phyloP scores from a whole-genome alignment of 176 grass and related monocot species.

The Oryza brachyantha region DNA sequence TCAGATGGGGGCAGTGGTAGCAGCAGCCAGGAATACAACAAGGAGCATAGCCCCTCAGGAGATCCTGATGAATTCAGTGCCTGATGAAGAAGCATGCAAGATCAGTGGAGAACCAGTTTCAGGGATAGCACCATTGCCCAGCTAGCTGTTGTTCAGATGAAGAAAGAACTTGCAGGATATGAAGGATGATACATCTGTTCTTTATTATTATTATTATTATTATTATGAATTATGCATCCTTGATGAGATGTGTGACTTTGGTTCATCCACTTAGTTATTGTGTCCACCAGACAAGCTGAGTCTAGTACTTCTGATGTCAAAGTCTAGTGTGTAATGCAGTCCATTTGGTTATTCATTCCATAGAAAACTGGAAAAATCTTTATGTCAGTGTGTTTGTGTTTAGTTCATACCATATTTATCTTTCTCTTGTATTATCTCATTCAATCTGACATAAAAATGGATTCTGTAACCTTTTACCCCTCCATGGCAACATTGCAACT shows the following conservation, averaged over 20 bases:
- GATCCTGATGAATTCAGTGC: constrained; percentile 31
- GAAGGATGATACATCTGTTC: not conserved
- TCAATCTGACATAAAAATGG: too few relatives aligned
- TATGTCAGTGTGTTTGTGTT: not conserved
- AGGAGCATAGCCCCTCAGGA: not conserved
- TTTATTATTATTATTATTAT: too few relatives aligned
- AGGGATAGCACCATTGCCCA: constrained; percentile 1
- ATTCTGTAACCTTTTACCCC: not conserved
- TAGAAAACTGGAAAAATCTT: not conserved
- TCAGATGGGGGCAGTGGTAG: constrained; percentile 28
- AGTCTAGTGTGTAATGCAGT: not conserved
- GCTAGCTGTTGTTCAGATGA: constrained; percentile 39
- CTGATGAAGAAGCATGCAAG: constrained; percentile 39
- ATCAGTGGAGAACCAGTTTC: constrained; percentile 27
- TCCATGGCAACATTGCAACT: not conserved
- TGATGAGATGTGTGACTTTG: constrained; percentile 38
- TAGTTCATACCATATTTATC: not conserved
- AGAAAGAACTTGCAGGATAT: not conserved
- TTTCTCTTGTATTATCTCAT: not conserved
- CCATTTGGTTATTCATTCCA: not conserved
- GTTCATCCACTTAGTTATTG: constrained; percentile 31
- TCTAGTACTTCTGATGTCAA: not conserved
- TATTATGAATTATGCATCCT: not conserved
- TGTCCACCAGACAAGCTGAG: not conserved
- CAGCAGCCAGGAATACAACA: constrained; percentile 21